A percentile compares a stretch with the other conserved stretches of the same genome.
Conservation (phyloP, 2,329 filamentous ascomycete genomes). For the Apiospora pterosperma region DNA sequence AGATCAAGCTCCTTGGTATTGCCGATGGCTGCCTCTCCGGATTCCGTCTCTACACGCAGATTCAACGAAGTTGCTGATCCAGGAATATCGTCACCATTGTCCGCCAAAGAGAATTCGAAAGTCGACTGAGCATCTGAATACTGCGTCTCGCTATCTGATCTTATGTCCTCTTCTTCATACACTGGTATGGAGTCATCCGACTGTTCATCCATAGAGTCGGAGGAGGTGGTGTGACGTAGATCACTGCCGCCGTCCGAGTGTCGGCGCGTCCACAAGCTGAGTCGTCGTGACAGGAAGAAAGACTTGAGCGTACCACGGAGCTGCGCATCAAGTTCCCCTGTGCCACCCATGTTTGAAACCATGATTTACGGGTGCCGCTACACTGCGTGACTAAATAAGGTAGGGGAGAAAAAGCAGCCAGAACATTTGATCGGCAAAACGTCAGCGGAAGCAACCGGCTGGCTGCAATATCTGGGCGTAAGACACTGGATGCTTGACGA, state of each 20-base stretch:
- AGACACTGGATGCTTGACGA: slow-evolving; percentile 1
- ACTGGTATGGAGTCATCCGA: background rate
- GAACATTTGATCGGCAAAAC: background rate
- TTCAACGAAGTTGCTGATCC: background rate
- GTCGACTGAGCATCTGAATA: slow-evolving; percentile 1
- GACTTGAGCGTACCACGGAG: background rate
- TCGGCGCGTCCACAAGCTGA: background rate
- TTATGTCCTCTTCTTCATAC: background rate
- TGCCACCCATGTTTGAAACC: background rate
- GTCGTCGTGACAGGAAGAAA: background rate
- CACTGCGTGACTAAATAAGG: background rate
- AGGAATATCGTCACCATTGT: background rate
- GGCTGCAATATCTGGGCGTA: background rate
- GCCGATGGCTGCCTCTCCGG: background rate
- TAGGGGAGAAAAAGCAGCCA: background rate
- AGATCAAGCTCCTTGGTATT: background rate
- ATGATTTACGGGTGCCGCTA: background rate
- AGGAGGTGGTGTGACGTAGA: background rate
- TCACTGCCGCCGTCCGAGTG: background rate
- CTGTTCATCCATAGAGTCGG: background rate
- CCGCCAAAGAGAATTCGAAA: background rate
- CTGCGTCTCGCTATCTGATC: background rate
- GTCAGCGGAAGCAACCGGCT: background rate
- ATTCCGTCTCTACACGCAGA: background rate
- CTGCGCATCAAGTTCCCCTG: background rate